These are phyloP conservation scores for Hanseniaspora taiwanica DNA, from an alignment of 805 yeast genomes.

Conservation along the genomic window DNA sequence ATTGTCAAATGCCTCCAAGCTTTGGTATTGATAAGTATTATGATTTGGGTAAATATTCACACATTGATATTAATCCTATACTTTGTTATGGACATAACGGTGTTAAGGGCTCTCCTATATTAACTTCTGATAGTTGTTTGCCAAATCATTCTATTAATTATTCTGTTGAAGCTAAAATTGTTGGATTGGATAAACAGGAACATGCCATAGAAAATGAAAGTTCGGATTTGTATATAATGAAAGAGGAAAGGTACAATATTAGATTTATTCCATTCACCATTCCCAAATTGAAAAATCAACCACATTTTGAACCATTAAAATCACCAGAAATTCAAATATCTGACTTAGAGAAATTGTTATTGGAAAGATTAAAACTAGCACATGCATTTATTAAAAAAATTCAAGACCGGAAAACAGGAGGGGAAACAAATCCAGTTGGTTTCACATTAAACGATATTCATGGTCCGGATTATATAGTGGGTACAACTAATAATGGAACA, in stretches of 20 bases:
- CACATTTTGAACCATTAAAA: constrained; percentile 6
- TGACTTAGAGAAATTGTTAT: constrained; percentile 13
- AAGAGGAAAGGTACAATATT: constrained; percentile 12
- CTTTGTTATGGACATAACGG: constrained; percentile 44
- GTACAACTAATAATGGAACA: constrained; percentile 7
- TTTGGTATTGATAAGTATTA: constrained; percentile 25
- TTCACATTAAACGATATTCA: constrained; percentile 9
- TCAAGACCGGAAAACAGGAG: constrained; percentile 6
- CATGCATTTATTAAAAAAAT: constrained; percentile 14
- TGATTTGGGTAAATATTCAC: constrained; percentile 13
- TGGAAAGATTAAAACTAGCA: constrained; percentile 18
- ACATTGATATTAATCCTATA: constrained; percentile 22
- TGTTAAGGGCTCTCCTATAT: constrained; percentile 39
- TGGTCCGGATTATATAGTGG: not conserved
- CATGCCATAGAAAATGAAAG: constrained; percentile 1
- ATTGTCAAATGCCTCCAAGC: constrained; percentile 28
- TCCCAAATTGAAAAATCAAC: constrained; percentile 5
- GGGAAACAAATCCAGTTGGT: not conserved
- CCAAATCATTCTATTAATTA: constrained; percentile 30
- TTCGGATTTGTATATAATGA: constrained; percentile 11
- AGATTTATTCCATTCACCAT: constrained; percentile 20
- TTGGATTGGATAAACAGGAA: constrained; percentile 30
- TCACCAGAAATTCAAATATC: constrained; percentile 12
- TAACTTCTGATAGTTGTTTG: constrained; percentile 32
- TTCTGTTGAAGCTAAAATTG: constrained; percentile 40